Evolutionary conservation across 169 alveolate genomes (phyloP), one percentile per base, ranked within the genome.

Genomic region (Plasmodium yoelii): DNA sequence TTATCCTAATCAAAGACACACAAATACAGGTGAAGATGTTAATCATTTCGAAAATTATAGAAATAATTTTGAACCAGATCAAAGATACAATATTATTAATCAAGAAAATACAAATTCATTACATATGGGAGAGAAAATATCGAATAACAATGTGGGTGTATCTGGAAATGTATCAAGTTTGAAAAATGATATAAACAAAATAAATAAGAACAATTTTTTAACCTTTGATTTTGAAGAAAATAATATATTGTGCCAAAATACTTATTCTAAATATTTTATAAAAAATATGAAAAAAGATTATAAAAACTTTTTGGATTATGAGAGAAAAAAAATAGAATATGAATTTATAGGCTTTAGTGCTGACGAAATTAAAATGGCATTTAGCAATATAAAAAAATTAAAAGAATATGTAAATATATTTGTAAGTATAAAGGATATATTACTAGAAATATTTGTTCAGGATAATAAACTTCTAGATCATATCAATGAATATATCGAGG

Each of bases 331-430:
- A 73, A 46, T 86, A 0, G 91, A 86, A 10, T 86, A 86, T 56
- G 91, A 86, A 34, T 86, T 86, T 51, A 47, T 69, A 24, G 91
- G 91, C 39, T 86, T 86, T 46, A 86, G 87, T 73, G 72, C 69
- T 0, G 65, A 86, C 4, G 91, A 86, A 57, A 86, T 86, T 19
- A 86, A 71, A n/a, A 70, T 69, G 87, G 71, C 91, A 0, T 86
- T 86, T 72, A 59, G 57, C 12, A 86, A 69, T 46, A 60, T 86
- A 42, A 86, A 86, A 34, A 86, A 86, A 46, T 12, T 86, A 47
- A 86, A 86, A 59, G 91, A 86, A 53, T 86, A 86, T 53, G 91
- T 86, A 47, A 86, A 70, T 64, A 86, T 86, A 87, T 86, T 86
- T 64, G 87, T 86, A 12, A 70, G 84, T 51, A 86, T 86, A 19